These are phyloP conservation scores for Hypoxylon crocopeplum DNA, from an alignment of 495 filamentous ascomycete species.

Conservation along the genomic window DNA sequence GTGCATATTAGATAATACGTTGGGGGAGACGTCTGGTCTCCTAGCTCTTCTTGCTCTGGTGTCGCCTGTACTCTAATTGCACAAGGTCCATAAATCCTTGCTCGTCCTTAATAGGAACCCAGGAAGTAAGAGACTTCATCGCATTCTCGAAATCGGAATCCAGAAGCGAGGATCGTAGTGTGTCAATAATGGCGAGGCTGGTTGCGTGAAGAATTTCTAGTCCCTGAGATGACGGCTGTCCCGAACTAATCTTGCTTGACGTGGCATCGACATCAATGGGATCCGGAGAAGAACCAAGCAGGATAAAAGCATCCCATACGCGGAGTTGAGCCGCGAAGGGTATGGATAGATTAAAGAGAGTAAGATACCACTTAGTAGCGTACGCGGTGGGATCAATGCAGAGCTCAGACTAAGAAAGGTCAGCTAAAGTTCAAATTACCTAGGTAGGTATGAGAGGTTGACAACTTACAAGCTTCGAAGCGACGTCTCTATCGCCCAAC, in stretches of 20 bases:
- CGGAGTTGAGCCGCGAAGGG: conserved; percentile 97
- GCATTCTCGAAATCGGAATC: conserved; percentile 96
- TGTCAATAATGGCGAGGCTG: conserved; percentile 89
- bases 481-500: conserved; percentile 78
- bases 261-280: background rate
- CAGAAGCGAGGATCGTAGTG: conserved; percentile 86
- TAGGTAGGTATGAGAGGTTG: background rate
- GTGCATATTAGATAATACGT: background rate
- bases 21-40: conserved; percentile 7
- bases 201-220: conserved; percentile 92
- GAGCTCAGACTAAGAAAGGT: conserved; percentile 67
- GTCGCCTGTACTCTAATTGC: conserved; percentile 87
- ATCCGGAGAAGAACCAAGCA: conserved; percentile 67
- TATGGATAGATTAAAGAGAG: conserved; percentile 96
- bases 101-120: conserved; percentile 94
- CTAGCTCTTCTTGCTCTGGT: conserved; percentile 51
- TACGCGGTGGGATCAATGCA: conserved; percentile 88
- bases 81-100: conserved; percentile 94
- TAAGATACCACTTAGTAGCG: conserved; percentile 96
- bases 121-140: conserved; percentile 97
- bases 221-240: conserved; percentile 51
- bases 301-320: conserved; percentile 99
- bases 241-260: conserved; percentile 15
- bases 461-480: conserved; percentile 74
- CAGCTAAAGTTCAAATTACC: conserved; percentile 10